These are phyloP conservation scores for Entomortierella chlamydospora DNA, from an alignment of 192 early-diverging fungal species.

Conservation along the genomic window DNA sequence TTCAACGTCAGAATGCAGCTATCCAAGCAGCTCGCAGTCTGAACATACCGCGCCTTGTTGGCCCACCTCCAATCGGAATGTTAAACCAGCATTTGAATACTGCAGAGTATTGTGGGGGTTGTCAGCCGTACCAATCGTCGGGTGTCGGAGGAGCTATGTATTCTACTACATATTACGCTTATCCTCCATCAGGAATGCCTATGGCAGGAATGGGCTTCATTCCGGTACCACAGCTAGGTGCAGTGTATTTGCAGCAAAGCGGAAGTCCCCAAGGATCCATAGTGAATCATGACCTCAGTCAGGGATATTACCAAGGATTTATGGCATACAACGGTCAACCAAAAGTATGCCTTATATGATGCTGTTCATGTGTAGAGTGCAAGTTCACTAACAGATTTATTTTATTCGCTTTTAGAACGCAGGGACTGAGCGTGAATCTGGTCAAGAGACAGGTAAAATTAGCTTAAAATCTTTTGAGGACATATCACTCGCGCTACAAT, in stretches of 20 bases:
- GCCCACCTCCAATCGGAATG: not conserved
- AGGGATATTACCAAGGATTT: constrained; percentile 1
- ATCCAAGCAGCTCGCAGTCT: constrained; percentile 20
- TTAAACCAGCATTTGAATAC: not conserved
- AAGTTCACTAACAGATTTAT: not conserved
- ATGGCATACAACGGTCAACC: constrained; percentile 6
- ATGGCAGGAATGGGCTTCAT: constrained; percentile 2
- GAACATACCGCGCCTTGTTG: constrained; percentile 1
- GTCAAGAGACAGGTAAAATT: not conserved
- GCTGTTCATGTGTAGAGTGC: no score
- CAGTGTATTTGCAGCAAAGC: constrained; percentile 5
- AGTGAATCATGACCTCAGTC: not conserved
- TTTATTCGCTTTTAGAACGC: not conserved
- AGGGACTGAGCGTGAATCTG: not conserved
- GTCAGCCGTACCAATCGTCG: constrained; percentile 4
- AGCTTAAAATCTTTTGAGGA: no score
- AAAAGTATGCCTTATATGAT: no score
- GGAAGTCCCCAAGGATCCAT: not conserved
- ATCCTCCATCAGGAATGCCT: constrained; percentile 17
- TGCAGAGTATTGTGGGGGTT: not conserved
- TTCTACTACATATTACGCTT: constrained; percentile 20
- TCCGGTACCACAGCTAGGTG: not conserved
- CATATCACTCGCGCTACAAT: no score
- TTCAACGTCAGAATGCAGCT: constrained; percentile 27
- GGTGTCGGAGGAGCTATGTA: constrained; percentile 13